A percentile compares a stretch with the other conserved stretches of the same genome.
Evolutionary conservation across 257 asterid species (phyloP).

Genomic region (Linaria vulgaris): DNA sequence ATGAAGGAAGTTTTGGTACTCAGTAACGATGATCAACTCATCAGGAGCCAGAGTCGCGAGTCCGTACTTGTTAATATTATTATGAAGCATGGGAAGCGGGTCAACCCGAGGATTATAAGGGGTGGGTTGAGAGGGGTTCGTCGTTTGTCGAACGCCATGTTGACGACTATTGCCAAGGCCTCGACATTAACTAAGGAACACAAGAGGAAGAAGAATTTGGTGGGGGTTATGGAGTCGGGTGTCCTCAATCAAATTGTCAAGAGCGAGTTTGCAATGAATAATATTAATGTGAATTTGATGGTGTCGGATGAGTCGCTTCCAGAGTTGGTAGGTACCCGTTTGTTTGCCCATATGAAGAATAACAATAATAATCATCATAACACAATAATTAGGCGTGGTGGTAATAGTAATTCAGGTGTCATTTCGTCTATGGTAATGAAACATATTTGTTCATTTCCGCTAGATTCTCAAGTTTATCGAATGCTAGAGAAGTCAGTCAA

Average conservation of each 20-base stretch:
- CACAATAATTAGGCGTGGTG: conserved; percentile 48
- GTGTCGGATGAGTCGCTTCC: conserved; percentile 52
- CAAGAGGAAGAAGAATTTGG: conserved; percentile 53
- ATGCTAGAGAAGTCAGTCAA: conserved; percentile 31
- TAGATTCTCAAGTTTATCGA: conserved; percentile 69
- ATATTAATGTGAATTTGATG: conserved; percentile 57
- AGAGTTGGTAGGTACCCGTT: conserved; percentile 42
- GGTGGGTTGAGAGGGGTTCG: conserved; percentile 88
- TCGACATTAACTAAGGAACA: conserved; percentile 51
- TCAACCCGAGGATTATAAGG: conserved; percentile 43
- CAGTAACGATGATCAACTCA: conserved; percentile 63
- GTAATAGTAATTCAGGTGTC: conserved; percentile 52
- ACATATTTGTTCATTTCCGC: conserved; percentile 57
- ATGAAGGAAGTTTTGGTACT: conserved; percentile 54
- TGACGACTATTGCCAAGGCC: conserved; percentile 54
- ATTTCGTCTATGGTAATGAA: conserved; percentile 43
- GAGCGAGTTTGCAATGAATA: conserved; percentile 53
- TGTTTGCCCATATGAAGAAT: too few species aligned
- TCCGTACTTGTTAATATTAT: conserved; percentile 38
- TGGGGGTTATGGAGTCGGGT: conserved; percentile 51
- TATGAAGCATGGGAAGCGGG: conserved; percentile 44
- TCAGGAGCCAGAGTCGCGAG: conserved; percentile 56
- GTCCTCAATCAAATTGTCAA: conserved; percentile 67
- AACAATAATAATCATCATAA: too few species aligned
- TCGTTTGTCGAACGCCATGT: conserved; percentile 58